phyloP scores from a whole-genome alignment of 2,329 filamentous ascomycete species.

The Thelonectria blattea region DNA sequence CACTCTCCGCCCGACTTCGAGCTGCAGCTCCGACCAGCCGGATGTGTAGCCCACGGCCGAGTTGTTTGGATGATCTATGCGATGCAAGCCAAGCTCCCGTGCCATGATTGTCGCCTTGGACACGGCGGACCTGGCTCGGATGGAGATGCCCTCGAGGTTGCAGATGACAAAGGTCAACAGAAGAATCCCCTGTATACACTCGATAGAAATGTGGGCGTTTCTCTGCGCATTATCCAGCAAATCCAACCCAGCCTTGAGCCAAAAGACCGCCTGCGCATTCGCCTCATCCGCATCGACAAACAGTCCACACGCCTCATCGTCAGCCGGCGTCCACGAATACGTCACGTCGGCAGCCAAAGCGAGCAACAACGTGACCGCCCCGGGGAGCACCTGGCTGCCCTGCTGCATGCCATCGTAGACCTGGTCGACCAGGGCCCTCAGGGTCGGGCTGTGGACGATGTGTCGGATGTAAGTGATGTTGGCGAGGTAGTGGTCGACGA shows the following conservation, averaged over 20 bases:
- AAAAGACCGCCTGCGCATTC: slow-evolving; percentile 36
- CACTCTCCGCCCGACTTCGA: slow-evolving; percentile 48
- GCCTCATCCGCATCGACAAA: slow-evolving; percentile 35
- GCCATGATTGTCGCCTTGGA: slow-evolving; percentile 9
- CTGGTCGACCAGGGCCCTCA: slow-evolving; percentile 39
- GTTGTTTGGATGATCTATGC: slow-evolving; percentile 44
- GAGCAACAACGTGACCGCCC: slow-evolving; percentile 38
- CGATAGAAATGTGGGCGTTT: slow-evolving; percentile 36
- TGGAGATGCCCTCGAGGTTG: slow-evolving; percentile 38
- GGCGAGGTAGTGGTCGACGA: slow-evolving; percentile 40
- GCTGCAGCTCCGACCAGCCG: slow-evolving; percentile 34
- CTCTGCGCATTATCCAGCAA: slow-evolving; percentile 42
- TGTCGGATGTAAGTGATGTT: slow-evolving; percentile 43
- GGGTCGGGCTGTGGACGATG: slow-evolving; percentile 39
- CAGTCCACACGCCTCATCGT: slow-evolving; percentile 33
- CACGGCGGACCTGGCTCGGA: slow-evolving; percentile 7
- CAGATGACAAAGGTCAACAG: slow-evolving; percentile 45
- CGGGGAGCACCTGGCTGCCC: slow-evolving; percentile 31
- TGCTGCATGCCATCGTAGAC: slow-evolving; percentile 40
- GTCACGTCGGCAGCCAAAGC: slow-evolving; percentile 41
- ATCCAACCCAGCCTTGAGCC: slow-evolving; percentile 42
- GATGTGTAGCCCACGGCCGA: slow-evolving; percentile 26
- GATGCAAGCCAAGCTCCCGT: slow-evolving; percentile 41
- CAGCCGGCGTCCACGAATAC: slow-evolving; percentile 40
- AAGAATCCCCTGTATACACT: slow-evolving; percentile 44